Conservation (phyloP, 768 basidiomycete genomes). For the Cyclocybe cylindracea region DNA sequence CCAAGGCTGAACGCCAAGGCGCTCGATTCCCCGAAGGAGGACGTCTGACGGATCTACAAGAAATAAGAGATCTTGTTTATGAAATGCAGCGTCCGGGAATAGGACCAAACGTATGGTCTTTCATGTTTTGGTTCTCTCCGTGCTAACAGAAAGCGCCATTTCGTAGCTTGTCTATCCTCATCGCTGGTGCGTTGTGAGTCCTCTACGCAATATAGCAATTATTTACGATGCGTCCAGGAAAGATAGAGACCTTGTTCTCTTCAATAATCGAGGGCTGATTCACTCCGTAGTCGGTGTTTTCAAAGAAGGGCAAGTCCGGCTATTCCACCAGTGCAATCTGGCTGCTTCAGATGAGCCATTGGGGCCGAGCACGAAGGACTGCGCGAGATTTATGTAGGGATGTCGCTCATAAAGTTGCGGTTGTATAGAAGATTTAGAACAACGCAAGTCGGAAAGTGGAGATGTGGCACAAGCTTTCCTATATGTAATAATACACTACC, state of each 20-base stretch:
- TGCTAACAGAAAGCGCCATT: too few species aligned
- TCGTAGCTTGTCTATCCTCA: conserved; percentile 14
- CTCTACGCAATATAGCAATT: neutral
- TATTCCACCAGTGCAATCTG: conserved; percentile 19
- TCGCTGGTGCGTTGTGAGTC: conserved; percentile 9
- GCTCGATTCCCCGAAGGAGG: conserved; percentile 54
- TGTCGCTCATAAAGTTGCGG: too few species aligned
- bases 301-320: conserved; percentile 10
- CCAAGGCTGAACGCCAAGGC: conserved; percentile 44
- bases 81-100: conserved; percentile 22
- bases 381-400: too few species aligned
- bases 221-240: conserved; percentile 1
- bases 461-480: too few species aligned
- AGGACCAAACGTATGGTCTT: conserved; percentile 9
- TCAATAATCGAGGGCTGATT: conserved; percentile 16
- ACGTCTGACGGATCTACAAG: conserved; percentile 20
- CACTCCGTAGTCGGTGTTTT: conserved; percentile 18
- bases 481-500: too few species aligned
- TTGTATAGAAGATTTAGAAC: too few species aligned
- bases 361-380: conserved; percentile 11
- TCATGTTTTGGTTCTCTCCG: neutral
- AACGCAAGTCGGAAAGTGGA: too few species aligned
- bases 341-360: conserved; percentile 12
- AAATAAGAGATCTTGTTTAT: conserved; percentile 18
- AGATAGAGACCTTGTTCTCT: conserved; percentile 16